These are phyloP conservation scores for Melanogaster broomeanus DNA, from an alignment of 768 basidiomycete genomes.

Conservation along the genomic window DNA sequence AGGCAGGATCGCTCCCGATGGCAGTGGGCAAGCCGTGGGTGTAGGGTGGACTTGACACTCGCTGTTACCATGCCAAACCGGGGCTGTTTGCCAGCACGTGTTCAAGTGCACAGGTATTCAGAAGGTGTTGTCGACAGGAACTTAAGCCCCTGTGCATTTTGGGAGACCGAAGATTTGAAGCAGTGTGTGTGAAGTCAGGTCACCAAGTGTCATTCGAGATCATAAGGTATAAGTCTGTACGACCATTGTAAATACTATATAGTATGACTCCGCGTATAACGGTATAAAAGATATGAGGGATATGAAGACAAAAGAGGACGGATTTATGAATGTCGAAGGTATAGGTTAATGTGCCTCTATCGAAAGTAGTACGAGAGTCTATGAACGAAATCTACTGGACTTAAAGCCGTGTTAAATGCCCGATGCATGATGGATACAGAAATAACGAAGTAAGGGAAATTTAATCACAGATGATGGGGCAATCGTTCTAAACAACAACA, in stretches of 20 bases:
- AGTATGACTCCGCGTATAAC: constrained; percentile 17
- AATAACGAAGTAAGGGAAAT: constrained; percentile 22
- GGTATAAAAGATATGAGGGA: constrained; percentile 8
- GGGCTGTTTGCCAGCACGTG: too few relatives aligned
- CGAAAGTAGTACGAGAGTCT: neutral
- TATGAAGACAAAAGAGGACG: constrained; percentile 12
- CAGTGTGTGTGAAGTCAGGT: neutral
- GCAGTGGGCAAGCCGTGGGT: too few relatives aligned
- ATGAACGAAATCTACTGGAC: constrained; percentile 25
- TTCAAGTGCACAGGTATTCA: too few relatives aligned
- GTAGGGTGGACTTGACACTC: too few relatives aligned
- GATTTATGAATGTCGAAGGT: constrained; percentile 11
- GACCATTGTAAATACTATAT: constrained; percentile 21
- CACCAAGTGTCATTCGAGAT: constrained; percentile 15
- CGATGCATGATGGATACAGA: constrained; percentile 21
- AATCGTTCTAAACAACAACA: constrained; percentile 46
- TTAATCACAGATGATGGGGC: constrained; percentile 51
- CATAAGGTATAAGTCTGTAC: constrained; percentile 15
- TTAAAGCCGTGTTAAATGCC: constrained; percentile 1
- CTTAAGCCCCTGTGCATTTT: too few relatives aligned
- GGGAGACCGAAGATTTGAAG: too few relatives aligned
- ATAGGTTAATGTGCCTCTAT: constrained; percentile 21
- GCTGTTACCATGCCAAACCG: too few relatives aligned
- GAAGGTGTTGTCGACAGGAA: neutral
- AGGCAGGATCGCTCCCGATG: too few relatives aligned